A percentile compares a stretch with the other conserved stretches of the same genome.
phyloP scores from a whole-genome alignment of 768 basidiomycete species.

The Saitozyma sp. region DNA sequence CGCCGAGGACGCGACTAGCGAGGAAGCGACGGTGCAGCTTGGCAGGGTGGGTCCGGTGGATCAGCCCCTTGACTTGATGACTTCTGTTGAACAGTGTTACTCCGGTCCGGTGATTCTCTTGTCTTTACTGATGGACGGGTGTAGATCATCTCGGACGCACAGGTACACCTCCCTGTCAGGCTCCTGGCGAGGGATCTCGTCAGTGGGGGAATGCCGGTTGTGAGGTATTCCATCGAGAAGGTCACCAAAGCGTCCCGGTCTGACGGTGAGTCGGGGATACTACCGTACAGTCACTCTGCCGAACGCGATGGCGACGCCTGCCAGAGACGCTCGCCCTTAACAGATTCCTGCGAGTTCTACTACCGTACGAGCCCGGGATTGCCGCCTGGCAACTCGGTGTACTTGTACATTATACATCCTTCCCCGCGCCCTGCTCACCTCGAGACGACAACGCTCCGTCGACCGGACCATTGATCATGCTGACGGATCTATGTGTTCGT shows the following conservation, averaged over 20 bases:
- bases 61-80: background rate
- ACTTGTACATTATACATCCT: too few species aligned
- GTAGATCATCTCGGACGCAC: constrained; percentile 32
- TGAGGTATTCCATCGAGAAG: constrained; percentile 71
- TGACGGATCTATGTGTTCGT: background rate
- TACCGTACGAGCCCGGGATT: too few species aligned
- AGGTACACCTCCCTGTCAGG: constrained; percentile 67
- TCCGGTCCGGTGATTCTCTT: too few species aligned
- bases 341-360: too few species aligned
- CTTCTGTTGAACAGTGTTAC: background rate
- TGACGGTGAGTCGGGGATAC: constrained; percentile 55
- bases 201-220: constrained; percentile 62
- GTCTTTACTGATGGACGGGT: too few species aligned
- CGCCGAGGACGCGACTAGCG: constrained; percentile 54
- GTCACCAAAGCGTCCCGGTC: constrained; percentile 64
- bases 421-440: too few species aligned
- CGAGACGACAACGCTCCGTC: too few species aligned
- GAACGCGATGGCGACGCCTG: too few species aligned
- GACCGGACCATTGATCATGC: too few species aligned
- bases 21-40: constrained; percentile 63
- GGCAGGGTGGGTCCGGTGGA: constrained; percentile 6
- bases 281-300: too few species aligned
- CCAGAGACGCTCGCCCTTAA: too few species aligned
- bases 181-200: constrained; percentile 65
- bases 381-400: too few species aligned